Evolutionary conservation across 2,329 filamentous ascomycete species (phyloP).

Genomic region (Epichloe gansuensis): DNA sequence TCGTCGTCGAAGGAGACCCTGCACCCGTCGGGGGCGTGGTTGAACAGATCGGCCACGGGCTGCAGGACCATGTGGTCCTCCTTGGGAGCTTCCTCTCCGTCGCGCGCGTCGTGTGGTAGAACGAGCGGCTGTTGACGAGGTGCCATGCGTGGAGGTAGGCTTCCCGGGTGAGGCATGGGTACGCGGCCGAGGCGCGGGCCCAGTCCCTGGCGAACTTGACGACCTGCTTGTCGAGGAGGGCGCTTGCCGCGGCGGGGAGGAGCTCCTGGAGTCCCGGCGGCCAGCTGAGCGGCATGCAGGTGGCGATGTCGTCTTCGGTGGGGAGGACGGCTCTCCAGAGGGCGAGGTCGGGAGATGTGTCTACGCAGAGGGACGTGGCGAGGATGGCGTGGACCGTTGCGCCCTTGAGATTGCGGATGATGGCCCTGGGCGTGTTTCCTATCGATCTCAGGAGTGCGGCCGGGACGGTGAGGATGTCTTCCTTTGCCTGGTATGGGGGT

Average conservation of each 20-base stretch:
- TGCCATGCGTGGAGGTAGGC: conserved; percentile 45
- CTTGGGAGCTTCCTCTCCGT: conserved; percentile 30
- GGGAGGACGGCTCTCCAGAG: conserved; percentile 61
- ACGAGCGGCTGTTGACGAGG: conserved; percentile 50
- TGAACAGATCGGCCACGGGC: conserved; percentile 65
- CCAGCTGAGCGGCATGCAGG: conserved; percentile 36
- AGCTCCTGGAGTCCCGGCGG: conserved; percentile 27
- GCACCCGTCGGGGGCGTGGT: conserved; percentile 39
- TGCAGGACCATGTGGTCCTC: conserved; percentile 56
- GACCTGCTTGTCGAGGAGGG: conserved; percentile 41
- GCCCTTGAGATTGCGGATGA: conserved; percentile 39
- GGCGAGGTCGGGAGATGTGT: conserved; percentile 33
- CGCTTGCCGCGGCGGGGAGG: conserved; percentile 29
- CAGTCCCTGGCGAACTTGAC: conserved; percentile 31
- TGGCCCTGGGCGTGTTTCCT: conserved; percentile 42
- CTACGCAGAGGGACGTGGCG: conserved; percentile 53
- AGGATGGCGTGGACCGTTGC: conserved; percentile 58
- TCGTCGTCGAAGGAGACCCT: conserved; percentile 36
- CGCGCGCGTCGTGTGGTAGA: conserved; percentile 40
- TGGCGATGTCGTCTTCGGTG: conserved; percentile 41
- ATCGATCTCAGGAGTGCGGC: conserved; percentile 50
- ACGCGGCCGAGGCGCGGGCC: conserved; percentile 19
- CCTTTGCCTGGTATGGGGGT: conserved; percentile 22
- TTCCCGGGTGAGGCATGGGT: conserved; percentile 17
- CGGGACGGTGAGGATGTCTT: conserved; percentile 54